These are phyloP conservation scores for Oemleria cerasiformis DNA, from an alignment of 306 rosid species.

Conservation along the genomic window DNA sequence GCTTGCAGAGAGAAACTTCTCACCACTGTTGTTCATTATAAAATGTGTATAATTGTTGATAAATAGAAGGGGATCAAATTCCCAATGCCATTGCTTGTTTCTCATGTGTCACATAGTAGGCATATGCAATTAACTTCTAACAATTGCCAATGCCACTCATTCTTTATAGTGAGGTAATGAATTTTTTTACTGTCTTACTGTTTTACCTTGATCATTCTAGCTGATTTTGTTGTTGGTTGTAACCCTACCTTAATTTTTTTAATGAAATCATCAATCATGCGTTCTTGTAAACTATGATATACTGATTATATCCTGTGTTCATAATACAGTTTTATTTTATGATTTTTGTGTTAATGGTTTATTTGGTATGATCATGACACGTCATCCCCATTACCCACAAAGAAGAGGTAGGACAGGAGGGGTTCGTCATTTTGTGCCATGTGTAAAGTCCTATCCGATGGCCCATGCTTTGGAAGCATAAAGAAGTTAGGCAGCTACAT, in stretches of 20 bases:
- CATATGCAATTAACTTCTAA: neutral
- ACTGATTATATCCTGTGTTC: neutral
- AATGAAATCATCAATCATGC: neutral
- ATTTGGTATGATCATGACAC: conserved; percentile 41
- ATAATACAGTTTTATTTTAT: too few relatives aligned
- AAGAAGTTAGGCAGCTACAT: conserved; percentile 10
- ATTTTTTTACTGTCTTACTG: neutral
- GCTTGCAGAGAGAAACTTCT: conserved; percentile 1
- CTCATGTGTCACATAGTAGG: neutral
- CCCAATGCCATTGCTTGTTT: neutral
- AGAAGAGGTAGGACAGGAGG: conserved; percentile 3
- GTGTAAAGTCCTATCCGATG: conserved; percentile 48
- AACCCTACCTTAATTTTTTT: neutral
- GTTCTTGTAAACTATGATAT: too few relatives aligned
- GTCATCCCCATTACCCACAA: conserved; percentile 25
- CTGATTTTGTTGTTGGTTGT: neutral
- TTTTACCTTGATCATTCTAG: neutral
- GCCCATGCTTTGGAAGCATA: conserved; percentile 34
- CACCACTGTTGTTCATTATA: neutral
- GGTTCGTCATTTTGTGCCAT: conserved; percentile 24
- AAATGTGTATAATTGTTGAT: neutral
- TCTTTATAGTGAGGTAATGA: neutral
- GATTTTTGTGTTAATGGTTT: too few relatives aligned
- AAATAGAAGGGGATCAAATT: conserved; percentile 9
- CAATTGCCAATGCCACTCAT: neutral